Evolutionary conservation across 805 yeast species (phyloP).

Genomic region (Yarrowia sp.): DNA sequence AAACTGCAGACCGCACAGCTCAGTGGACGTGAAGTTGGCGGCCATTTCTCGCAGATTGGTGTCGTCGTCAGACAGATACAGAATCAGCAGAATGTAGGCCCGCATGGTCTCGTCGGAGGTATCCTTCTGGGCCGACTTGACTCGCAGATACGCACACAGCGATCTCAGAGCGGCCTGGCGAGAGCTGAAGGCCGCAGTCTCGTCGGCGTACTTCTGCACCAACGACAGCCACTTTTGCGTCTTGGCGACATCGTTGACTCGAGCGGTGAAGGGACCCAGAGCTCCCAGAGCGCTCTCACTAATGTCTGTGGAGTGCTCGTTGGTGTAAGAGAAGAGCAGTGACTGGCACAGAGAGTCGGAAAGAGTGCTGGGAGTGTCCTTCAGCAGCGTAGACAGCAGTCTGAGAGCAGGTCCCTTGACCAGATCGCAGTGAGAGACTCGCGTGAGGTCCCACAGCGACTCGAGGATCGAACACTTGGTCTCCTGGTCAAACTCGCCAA

Average conservation of each 20-base stretch:
- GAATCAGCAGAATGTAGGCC: conserved; percentile 29
- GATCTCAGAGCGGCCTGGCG: conserved; percentile 51
- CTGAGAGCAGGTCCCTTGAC: conserved; percentile 35
- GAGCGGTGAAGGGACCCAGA: conserved; percentile 47
- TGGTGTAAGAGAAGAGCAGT: conserved; percentile 37
- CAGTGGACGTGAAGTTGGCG: conserved; percentile 43
- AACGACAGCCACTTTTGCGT: conserved; percentile 37
- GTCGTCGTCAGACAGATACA: conserved; percentile 58
- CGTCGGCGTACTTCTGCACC: conserved; percentile 41
- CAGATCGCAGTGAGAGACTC: conserved; percentile 32
- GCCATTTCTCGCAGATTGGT: conserved; percentile 53
- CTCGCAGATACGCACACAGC: conserved; percentile 39
- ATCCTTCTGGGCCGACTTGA: not conserved
- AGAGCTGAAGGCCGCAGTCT: conserved; percentile 46
- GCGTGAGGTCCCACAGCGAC: conserved; percentile 32
- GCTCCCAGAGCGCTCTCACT: conserved; percentile 51
- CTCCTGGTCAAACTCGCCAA: conserved; percentile 13
- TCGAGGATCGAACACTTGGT: conserved; percentile 11
- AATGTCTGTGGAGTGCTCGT: conserved; percentile 45
- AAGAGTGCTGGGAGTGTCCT: conserved; percentile 11
- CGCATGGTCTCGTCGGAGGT: not conserved
- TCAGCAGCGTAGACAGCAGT: conserved; percentile 28
- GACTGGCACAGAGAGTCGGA: conserved; percentile 21
- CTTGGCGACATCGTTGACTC: conserved; percentile 29
- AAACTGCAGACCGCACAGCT: conserved; percentile 34